phyloP scores from a whole-genome alignment of 257 asterid species.

The Gentiana dahurica region DNA sequence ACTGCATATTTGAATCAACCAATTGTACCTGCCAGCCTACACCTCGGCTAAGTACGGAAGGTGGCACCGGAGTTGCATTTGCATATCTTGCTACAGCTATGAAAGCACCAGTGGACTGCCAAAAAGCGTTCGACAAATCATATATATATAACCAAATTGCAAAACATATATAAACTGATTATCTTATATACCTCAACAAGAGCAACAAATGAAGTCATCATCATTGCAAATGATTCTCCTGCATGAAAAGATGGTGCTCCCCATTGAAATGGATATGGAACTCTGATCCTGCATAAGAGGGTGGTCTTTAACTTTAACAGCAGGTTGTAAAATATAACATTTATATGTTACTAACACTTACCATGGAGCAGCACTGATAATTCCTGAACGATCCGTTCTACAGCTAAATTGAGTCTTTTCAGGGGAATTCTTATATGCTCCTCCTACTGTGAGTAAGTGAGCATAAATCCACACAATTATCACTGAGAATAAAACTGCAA shows the following conservation, averaged over 20 bases:
- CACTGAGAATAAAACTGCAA: constrained; percentile 68
- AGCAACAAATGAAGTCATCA: constrained; percentile 82
- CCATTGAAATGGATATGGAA: constrained; percentile 95
- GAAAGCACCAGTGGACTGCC: constrained; percentile 87
- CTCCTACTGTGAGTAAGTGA: constrained; percentile 73
- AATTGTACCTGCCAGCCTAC: constrained; percentile 85
- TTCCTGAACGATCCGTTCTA: constrained; percentile 92
- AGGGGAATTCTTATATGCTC: constrained; percentile 58
- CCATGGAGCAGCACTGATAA: constrained; percentile 83
- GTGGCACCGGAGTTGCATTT: constrained; percentile 94
- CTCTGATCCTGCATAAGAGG: constrained; percentile 58
- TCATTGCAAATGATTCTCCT: constrained; percentile 97
- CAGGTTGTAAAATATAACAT: too few species aligned
- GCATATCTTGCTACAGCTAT: constrained; percentile 83
- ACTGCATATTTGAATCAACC: too few species aligned
- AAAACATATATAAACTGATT: not conserved
- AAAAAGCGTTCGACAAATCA: not conserved
- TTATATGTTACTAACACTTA: constrained; percentile 8
- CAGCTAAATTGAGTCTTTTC: constrained; percentile 55
- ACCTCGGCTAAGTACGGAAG: constrained; percentile 91
- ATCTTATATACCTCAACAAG: constrained; percentile 60
- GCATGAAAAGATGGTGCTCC: constrained; percentile 89
- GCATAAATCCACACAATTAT: constrained; percentile 83
- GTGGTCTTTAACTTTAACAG: not conserved
- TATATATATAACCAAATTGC: not conserved